Evolutionary conservation across 177 flowering plant species (phyloP).

Genomic region (Vitis hybrid): DNA sequence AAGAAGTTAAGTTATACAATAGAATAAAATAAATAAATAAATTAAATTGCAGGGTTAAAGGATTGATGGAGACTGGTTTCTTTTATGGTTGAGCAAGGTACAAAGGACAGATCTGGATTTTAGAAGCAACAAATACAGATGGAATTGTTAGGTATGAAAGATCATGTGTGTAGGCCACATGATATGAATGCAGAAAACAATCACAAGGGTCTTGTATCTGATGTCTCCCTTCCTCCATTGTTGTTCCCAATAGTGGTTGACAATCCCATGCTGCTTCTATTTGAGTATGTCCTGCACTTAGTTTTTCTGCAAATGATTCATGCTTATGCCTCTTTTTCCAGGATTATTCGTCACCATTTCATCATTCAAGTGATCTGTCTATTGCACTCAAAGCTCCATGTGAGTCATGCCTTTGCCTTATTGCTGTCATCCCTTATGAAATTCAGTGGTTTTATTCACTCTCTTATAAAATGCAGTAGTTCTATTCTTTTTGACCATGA

Average conservation of each 20-base stretch:
- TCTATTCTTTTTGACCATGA: too few species aligned
- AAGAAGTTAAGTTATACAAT: neutral
- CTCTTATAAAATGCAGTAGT: too few species aligned
- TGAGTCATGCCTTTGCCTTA: too few species aligned
- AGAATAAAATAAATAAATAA: neutral
- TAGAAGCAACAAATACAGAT: neutral
- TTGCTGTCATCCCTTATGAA: too few species aligned
- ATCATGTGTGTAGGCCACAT: neutral
- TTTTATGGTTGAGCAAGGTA: neutral
- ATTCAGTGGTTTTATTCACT: too few species aligned
- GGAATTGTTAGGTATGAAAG: neutral
- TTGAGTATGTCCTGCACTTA: conserved; percentile 7
- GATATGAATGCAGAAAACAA: neutral
- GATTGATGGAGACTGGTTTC: neutral
- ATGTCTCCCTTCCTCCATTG: neutral
- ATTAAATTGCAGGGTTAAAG: neutral
- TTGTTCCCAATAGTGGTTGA: conserved; percentile 1
- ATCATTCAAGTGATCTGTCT: too few species aligned
- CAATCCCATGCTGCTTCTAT: neutral
- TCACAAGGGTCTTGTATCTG: neutral
- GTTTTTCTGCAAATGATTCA: neutral
- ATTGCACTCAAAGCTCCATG: too few species aligned
- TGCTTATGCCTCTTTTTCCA: neutral
- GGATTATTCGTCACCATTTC: neutral
- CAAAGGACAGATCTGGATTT: neutral